These are phyloP conservation scores for Nemania sp. DNA, from an alignment of 2,329 filamentous ascomycete genomes.

Conservation along the genomic window DNA sequence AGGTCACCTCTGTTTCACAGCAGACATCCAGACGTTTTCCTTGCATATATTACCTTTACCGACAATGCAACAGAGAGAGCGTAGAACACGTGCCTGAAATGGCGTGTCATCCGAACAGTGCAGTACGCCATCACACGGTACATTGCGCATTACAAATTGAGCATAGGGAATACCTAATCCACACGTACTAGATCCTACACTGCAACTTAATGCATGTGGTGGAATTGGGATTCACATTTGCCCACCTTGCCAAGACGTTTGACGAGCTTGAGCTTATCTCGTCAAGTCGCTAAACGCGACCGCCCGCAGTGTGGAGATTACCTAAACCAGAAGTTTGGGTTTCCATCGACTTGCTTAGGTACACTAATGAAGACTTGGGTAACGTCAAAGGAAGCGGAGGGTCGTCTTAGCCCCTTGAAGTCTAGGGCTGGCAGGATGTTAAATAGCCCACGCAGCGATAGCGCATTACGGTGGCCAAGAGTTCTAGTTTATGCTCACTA, in stretches of 20 bases:
- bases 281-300: background rate
- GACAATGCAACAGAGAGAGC: background rate
- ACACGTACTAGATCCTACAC: slow-evolving; percentile 1
- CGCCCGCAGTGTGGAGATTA: background rate
- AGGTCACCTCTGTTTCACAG: too few relatives aligned
- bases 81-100: background rate
- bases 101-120: background rate
- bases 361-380: background rate
- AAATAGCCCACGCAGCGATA: background rate
- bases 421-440: too few relatives aligned
- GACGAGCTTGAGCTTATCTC: background rate
- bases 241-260: too few relatives aligned
- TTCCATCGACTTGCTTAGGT: too few relatives aligned
- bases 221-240: background rate
- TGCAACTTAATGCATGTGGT: background rate
- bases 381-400: background rate
- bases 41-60: background rate
- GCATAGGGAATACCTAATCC: background rate
- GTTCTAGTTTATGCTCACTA: background rate
- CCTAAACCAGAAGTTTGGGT: too few relatives aligned
- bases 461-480: background rate
- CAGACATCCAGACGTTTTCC: background rate
- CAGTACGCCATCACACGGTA: background rate
- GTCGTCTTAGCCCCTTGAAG: background rate
- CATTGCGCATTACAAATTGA: background rate